A percentile compares a stretch with the other conserved stretches of the same genome.
phyloP scores from a whole-genome alignment of 2,329 filamentous ascomycete genomes.

The Trichoderma breve region DNA sequence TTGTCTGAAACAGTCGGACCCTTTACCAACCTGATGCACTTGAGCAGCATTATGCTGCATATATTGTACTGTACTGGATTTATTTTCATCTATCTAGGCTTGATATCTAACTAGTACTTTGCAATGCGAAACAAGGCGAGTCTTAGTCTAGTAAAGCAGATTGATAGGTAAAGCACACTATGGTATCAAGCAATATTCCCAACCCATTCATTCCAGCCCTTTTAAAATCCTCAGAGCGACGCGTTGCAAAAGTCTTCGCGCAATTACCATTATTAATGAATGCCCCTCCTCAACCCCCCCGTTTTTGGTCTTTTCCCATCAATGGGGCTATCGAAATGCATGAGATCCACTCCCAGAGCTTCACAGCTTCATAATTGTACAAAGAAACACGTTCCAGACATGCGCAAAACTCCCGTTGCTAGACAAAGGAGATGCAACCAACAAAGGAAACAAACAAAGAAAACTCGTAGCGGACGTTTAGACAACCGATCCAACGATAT shows the following conservation, averaged over 20 bases:
- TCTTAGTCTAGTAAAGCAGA: neutral
- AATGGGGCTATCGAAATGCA: neutral
- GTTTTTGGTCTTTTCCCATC: neutral
- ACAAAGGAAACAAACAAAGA: neutral
- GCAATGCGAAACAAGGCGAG: neutral
- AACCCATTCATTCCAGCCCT: neutral
- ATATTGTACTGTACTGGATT: neutral
- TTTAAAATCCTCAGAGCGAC: neutral
- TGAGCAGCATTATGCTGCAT: neutral
- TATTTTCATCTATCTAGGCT: neutral
- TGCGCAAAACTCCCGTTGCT: neutral
- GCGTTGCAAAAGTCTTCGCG: neutral
- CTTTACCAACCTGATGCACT: neutral
- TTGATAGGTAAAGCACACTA: neutral
- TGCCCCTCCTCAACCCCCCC: neutral
- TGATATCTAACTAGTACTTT: neutral
- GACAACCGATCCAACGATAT: neutral
- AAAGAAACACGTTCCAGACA: slow-evolving; percentile 12
- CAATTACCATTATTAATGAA: slow-evolving; percentile 8
- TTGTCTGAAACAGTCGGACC: neutral
- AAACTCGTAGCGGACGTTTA: neutral
- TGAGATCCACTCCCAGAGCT: slow-evolving; percentile 1
- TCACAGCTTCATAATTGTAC: neutral
- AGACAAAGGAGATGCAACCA: neutral
- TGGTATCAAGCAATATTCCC: neutral